Base-by-base conservation (phyloP, 2,329 filamentous ascomycete genomes). In the Xylariaceae sp. region DNA sequence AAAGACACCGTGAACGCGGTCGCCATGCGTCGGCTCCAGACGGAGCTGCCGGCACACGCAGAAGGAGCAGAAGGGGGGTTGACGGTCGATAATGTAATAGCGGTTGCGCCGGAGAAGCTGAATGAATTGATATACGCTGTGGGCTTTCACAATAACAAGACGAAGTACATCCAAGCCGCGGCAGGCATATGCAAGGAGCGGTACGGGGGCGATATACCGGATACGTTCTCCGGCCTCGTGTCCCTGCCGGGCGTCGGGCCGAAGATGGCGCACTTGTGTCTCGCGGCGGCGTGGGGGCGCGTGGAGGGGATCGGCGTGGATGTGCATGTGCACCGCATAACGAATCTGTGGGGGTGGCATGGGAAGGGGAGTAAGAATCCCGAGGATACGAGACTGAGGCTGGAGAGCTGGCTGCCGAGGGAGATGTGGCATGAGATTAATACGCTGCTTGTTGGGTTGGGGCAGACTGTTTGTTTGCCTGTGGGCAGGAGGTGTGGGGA, bases 121-220 rank as follows among this genome's bases (percentile, higher is more conserved):
- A 93, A 96, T 67, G 74, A 83, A 62, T 75, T 95, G 60, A 96
- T 96, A 58, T 80, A 82, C 68, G 86, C 88, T 60, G 91, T 96
- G 39, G 92, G 92, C 22, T 97, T 97, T 69, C 92, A 96, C 75
- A 96, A 96, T 66, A 92, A 91, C 71, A 97, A 97, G 74, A 94
- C 91, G 2, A 88, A 85, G 72, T 88, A 83, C 66, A 86, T 96
- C 66, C 90, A 94, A 69, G 78, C 84, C 51, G 78, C 88, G 1
- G 90, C 90, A 3, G 73, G 79, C 31, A 86, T 96, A 33, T 76
- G 96, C 22, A 80, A 83, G 42, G 87, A 93, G 63, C 69, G 83
- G 48, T 89, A 82, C 71, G 68, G 75, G 53, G 83, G 83, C 47
- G 92, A 97, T 64, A 94, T 97, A 50, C 92, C 92, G 1, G 78